A percentile compares a stretch with the other conserved stretches of the same genome.
phyloP scores from a whole-genome alignment of 345 rosid species.

The Syzygium aromaticum region DNA sequence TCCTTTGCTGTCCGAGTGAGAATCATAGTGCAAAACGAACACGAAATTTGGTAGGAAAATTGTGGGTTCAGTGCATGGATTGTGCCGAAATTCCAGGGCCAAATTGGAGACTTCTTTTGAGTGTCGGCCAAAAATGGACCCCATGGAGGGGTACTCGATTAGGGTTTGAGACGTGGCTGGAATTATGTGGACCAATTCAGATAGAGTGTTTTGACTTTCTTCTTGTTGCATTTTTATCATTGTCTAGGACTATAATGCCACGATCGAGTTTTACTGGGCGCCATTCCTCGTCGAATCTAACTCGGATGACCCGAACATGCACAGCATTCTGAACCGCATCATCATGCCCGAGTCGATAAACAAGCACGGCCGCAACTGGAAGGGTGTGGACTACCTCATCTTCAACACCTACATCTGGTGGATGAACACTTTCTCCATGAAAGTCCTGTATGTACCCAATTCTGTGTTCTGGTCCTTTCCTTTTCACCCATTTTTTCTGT shows the following conservation, averaged over 20 bases:
- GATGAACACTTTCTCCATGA: slow-evolving; percentile 79
- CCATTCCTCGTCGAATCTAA: slow-evolving; percentile 93
- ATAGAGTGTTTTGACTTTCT: neutral
- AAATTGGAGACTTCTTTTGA: neutral
- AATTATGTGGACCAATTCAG: neutral
- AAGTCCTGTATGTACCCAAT: slow-evolving; percentile 39
- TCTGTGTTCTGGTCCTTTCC: neutral
- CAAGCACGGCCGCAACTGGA: slow-evolving; percentile 81
- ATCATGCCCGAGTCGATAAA: slow-evolving; percentile 83
- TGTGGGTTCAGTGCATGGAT: neutral
- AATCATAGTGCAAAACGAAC: neutral
- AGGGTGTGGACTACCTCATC: slow-evolving; percentile 67
- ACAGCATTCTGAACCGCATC: slow-evolving; percentile 64
- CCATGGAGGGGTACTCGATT: neutral
- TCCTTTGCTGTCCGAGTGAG: neutral
- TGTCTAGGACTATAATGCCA: slow-evolving; percentile 74
- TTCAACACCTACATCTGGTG: slow-evolving; percentile 98
- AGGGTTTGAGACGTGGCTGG: neutral
- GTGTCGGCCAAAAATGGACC: neutral
- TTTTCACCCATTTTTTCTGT: neutral
- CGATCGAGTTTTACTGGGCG: slow-evolving; percentile 96
- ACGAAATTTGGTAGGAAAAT: neutral
- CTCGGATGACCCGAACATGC: slow-evolving; percentile 74
- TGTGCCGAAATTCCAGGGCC: neutral
- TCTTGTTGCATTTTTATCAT: neutral